Base-by-base conservation (phyloP, 1,139 yeast genomes). In the Pneumocystis canis region DNA sequence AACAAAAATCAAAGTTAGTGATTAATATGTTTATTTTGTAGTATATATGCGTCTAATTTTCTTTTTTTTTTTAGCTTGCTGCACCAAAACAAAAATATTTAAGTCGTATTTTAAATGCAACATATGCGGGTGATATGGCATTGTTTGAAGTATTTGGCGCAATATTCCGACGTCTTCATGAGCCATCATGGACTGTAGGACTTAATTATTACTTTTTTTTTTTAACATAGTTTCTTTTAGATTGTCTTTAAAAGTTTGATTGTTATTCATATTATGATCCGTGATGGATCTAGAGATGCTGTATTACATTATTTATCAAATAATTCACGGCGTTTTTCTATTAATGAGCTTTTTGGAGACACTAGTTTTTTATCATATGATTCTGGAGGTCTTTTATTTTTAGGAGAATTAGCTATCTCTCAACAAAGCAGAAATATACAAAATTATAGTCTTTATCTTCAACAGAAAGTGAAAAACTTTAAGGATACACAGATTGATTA, bases 81-180 rank as follows among this genome's bases (percentile, higher is more conserved):
- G 96, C 97, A 33, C 98, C 98, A 18, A 92, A 92, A 75, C 86
- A 95, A 58, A 92, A 94, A 73, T 94, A 92, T 72, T 85, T 90
- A 64, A 96, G 89, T 74, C 97, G 97, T 1, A 87, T 92, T 64
- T 79, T 92, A 60, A 80, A 86, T 78, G 85, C 95, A 3, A 88
- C 97, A 0, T 74, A 81, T 18, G 76, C 77, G 35, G 71, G 71
- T 18, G 74, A 76, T 62, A 74, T 76, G 39, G 84, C 81, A 41
- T 82, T 90, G 70, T 79, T 79, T 64, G 81, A 84, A 20, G 84
- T 89, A 53, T 84, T 89, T 83, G 77, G 80, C 62, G 77, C 85
- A 0, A 75, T 92, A 65, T 79, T 79, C 32, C 69, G 72, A 33
- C 76, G 96, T 63, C 77, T 88, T 63, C 83, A 81, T 64, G 96